Evolutionary conservation across 176 grass and related monocot genomes (phyloP).

Genomic region (Lolium perenne): DNA sequence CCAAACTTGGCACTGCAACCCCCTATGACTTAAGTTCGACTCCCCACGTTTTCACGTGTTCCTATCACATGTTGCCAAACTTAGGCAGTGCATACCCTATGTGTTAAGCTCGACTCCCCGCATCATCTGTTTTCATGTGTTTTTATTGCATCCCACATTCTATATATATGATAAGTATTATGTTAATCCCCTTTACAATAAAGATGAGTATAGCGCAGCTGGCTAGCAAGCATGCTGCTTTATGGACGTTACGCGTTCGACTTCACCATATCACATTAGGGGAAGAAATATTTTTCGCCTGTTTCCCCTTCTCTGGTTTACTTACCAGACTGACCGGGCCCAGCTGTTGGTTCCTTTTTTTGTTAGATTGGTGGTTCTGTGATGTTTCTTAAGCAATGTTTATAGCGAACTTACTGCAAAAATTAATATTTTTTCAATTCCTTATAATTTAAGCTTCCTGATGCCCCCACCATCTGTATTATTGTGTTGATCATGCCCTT

Average conservation of each 20-base stretch:
- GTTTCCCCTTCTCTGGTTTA: background rate
- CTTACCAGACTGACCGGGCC: background rate
- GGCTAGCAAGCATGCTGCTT: background rate
- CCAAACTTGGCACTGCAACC: background rate
- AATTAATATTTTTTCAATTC: background rate
- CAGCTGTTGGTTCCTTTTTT: background rate
- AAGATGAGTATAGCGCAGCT: background rate
- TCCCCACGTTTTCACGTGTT: background rate
- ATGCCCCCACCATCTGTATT: background rate
- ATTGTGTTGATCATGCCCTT: background rate
- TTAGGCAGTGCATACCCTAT: background rate
- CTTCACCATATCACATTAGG: background rate
- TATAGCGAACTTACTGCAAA: background rate
- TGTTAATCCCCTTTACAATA: background rate
- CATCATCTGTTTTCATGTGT: constrained; percentile 10
- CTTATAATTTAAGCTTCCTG: background rate
- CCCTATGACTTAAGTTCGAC: background rate
- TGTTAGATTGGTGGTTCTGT: background rate
- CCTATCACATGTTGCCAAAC: background rate
- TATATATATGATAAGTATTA: background rate
- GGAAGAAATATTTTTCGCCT: background rate
- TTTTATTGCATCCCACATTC: background rate
- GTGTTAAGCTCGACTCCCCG: background rate
- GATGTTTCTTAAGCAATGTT: background rate
- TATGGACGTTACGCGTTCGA: background rate